Conservation (phyloP, 495 filamentous ascomycete genomes). For the Amorphotheca resinae region DNA sequence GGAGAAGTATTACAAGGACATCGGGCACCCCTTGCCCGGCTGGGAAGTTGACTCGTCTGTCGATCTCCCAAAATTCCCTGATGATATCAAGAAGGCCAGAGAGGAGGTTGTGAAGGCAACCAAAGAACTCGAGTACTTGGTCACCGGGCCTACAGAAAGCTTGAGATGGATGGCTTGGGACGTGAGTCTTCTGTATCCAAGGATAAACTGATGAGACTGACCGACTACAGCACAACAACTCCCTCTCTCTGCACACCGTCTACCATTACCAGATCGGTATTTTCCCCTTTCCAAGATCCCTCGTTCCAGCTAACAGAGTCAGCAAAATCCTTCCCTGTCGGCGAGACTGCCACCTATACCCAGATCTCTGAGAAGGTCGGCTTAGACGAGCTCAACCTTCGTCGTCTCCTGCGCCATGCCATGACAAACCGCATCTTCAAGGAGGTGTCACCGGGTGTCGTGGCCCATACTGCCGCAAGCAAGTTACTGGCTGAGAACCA, state of each 20-base stretch:
- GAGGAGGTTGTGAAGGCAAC: slow-evolving; percentile 16
- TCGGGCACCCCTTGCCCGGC: background rate
- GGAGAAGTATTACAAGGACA: slow-evolving; percentile 13
- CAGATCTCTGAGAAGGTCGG: slow-evolving; percentile 30
- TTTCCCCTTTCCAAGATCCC: background rate
- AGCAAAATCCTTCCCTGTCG: slow-evolving; percentile 25
- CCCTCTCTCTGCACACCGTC: slow-evolving; percentile 23
- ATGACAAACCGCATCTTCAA: slow-evolving; percentile 45
- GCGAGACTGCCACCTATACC: slow-evolving; percentile 29
- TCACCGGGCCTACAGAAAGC: slow-evolving; percentile 14
- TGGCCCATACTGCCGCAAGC: slow-evolving; percentile 41
- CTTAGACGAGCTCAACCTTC: slow-evolving; percentile 32
- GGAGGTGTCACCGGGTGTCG: slow-evolving; percentile 34
- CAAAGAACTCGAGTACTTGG: slow-evolving; percentile 15
- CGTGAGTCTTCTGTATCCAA: slow-evolving; percentile 3
- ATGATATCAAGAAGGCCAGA: slow-evolving; percentile 11
- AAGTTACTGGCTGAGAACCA: slow-evolving; percentile 31
- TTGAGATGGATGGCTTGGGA: slow-evolving; percentile 21
- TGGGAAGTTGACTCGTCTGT: slow-evolving; percentile 13
- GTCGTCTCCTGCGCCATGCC: slow-evolving; percentile 40
- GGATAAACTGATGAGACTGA: background rate
- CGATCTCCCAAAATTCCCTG: slow-evolving; percentile 13
- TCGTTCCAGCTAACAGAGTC: slow-evolving; percentile 8
- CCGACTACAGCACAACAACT: slow-evolving; percentile 14
- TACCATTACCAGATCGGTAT: slow-evolving; percentile 25